Evolutionary conservation across 495 filamentous ascomycete genomes (phyloP), one percentile per base, ranked within the genome.

Genomic region (Penicillium tannophilum): DNA sequence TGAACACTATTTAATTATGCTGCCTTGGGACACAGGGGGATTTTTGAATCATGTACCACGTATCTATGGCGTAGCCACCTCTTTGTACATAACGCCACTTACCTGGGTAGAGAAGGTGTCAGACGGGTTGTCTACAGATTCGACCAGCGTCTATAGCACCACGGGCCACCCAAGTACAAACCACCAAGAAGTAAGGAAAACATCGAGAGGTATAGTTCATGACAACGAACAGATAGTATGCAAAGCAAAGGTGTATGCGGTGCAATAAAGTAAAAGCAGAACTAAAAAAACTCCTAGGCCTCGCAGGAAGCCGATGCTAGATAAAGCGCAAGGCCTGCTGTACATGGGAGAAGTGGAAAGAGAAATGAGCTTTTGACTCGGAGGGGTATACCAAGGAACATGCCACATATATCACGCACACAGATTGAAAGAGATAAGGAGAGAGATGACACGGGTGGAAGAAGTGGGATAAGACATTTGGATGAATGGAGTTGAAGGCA

Each of bases 351-450:
- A 59, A 45, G 44, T 46, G 30, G 54, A 50, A 52, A 60, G 52
- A 59, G 47, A 42, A 39, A 63, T 52, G 49, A 58, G 42, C 51
- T 57, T 64, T 69, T 63, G 62, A 65, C 59, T 65, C 59, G 42
- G 59, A 61, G 61, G 66, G 66, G 66, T 67, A 67, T 67, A 67
- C 64, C 66, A 69, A 62, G 45, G 52, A 67, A 69, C 66, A 69
- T 67, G 64, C 59, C 66, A 69, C 66, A 64, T 63, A 64, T 60
- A 67, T 67, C 61, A 63, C 61, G 49, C 58, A 60, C 59, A 57
- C 53, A 64, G 51, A 49, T 30, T 16, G 39, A 46, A 47, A 49
- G 47, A 35, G 39, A 36, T n/a, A 48, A 44, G 36, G 41, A 62
- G 55, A 61, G 53, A 39, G 43, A 19, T 48, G 52, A 12, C 44